phyloP scores from a whole-genome alignment of 768 basidiomycete genomes.

The Leucosporidium scottii region DNA sequence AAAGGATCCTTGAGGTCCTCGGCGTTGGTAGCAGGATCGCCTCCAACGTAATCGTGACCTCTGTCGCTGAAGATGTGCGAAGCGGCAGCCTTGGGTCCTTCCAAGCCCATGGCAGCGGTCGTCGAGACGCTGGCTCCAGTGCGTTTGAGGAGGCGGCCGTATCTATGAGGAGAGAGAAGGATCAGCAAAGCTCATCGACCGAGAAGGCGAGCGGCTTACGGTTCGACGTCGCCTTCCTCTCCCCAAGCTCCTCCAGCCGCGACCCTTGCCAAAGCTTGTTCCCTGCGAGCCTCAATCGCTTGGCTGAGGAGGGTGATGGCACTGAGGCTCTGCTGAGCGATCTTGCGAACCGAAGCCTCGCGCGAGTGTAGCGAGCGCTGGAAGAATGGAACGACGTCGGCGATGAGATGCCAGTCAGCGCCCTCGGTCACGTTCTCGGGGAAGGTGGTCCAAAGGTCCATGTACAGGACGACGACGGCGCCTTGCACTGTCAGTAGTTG shows the following conservation, averaged over 20 bases:
- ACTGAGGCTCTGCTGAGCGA: slow-evolving; percentile 1
- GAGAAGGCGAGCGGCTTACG: background rate
- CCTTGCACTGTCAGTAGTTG: slow-evolving; percentile 2
- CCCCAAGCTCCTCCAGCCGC: background rate
- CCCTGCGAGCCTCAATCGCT: slow-evolving; percentile 2
- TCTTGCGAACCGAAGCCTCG: background rate
- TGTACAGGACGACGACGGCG: slow-evolving; percentile 15
- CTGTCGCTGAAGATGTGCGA: background rate
- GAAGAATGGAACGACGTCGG: background rate
- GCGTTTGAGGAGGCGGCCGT: slow-evolving; percentile 2
- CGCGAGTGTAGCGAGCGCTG: background rate
- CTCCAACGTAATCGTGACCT: background rate
- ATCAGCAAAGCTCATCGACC: background rate
- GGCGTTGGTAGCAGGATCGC: background rate
- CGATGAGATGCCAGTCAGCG: slow-evolving; percentile 9
- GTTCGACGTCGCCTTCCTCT: background rate
- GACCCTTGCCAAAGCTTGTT: background rate
- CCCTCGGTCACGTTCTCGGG: background rate
- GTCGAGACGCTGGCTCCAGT: slow-evolving; percentile 4
- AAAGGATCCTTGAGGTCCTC: background rate
- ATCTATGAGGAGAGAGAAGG: background rate
- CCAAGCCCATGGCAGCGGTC: background rate
- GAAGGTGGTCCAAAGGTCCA: slow-evolving; percentile 5
- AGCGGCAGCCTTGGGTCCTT: background rate
- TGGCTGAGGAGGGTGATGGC: background rate